Base-by-base conservation (phyloP, 352 stramenopile genomes). In the Pythium dissimile region DNA sequence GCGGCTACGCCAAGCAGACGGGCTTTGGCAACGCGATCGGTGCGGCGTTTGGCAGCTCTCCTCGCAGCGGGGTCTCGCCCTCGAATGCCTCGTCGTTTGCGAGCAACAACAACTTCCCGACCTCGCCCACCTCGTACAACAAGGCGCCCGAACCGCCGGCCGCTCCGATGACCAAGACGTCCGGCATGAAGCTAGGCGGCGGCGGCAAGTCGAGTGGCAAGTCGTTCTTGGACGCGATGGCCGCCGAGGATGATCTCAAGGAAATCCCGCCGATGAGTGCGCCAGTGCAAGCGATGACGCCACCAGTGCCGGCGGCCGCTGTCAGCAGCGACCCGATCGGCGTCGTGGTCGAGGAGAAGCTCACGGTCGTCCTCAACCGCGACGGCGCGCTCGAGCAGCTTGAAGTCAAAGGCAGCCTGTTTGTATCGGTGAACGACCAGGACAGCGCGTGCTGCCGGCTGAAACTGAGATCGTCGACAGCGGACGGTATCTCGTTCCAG, bases 191-290 rank as follows among this genome's bases (percentile, higher is more conserved):
- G 51, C 56, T 67, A 4, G 77, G 76, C 11, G 66, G 77, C 15
- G 66, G 61, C 18, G 53, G 46, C 20, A 84, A 73, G 56, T 68
- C 62, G 54, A 84, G 68, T 15, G 81, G 85, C 61, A 92, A 88
- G 68, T 89, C 76, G 27, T 94, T 94, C 59, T 69, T 94, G 67
- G 85, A 92, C 45, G 85, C 85, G 1, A 94, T 94, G 85, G 81
- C 79, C 1, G 83, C 85, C 13, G 85, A 94, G 54, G 85, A 94
- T 41, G 85, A 84, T 23, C 66, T 94, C 23, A 90, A 95, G 71
- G 85, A 92, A 39, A 86, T 95, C 26, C 85, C 85, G 11, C 85
- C 82, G 11, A 89, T 94, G 73, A 95, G 79, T 32, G 75, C 74
- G 16, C 62, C 68, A 0, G 81, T 92, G 37, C 73, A 89, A 62